Percentiles rank a stretch among this genome's conserved stretches.
Conservation (phyloP, 768 basidiomycete genomes). For the Phlebiopsis gigantea region DNA sequence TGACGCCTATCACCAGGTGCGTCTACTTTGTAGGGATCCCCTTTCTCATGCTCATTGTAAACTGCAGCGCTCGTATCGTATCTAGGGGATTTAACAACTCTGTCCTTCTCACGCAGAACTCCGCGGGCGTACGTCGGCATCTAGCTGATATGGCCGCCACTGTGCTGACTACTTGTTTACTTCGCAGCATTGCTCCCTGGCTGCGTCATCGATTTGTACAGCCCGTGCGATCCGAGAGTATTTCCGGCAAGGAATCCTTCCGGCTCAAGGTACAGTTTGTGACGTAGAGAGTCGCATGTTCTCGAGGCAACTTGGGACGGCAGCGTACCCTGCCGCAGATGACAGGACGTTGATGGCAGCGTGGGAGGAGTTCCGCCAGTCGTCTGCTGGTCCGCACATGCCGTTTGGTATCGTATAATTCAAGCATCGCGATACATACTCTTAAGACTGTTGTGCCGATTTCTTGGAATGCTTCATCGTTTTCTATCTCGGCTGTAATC, state of each 20-base stretch:
- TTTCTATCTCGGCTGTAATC: too few relatives aligned
- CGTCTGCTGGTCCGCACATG: too few relatives aligned
- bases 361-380: too few relatives aligned
- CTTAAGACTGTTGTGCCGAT: too few relatives aligned
- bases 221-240: slow-evolving; percentile 20
- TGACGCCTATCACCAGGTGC: slow-evolving; percentile 10
- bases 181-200: slow-evolving; percentile 15
- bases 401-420: too few relatives aligned
- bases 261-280: slow-evolving; percentile 20
- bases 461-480: too few relatives aligned
- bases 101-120: slow-evolving; percentile 9
- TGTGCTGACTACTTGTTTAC: background rate
- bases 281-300: slow-evolving; percentile 9
- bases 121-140: slow-evolving; percentile 6
- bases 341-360: too few relatives aligned
- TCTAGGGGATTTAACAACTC: slow-evolving; percentile 5
- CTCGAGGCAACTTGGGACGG: too few relatives aligned
- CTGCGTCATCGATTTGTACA: slow-evolving; percentile 18
- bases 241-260: slow-evolving; percentile 21
- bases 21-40: background rate
- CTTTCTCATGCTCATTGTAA: background rate
- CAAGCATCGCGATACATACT: too few relatives aligned
- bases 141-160: background rate
- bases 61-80: slow-evolving; percentile 3
- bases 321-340: too few relatives aligned